Evolutionary conservation across 73 alveolate genomes (phyloP), one percentile per base, ranked within the genome.

Genomic region (Tetrahymena elliotti): DNA sequence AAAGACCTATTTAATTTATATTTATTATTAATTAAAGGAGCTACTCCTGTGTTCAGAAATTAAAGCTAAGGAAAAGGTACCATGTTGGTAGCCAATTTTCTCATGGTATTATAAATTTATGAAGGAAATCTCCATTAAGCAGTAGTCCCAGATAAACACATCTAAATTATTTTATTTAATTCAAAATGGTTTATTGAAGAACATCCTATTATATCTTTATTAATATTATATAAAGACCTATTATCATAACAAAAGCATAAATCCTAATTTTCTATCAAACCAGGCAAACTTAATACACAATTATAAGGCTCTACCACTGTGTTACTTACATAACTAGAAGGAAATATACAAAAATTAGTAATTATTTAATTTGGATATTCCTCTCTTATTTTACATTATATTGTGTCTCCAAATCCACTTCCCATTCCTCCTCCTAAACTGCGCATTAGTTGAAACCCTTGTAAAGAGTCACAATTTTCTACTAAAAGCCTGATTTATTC

Each of bases 381-480:
- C 95, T 98, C 99, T 15, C 98, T 97, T 82, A 98, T 84, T 83
- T 96, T 94, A 93, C 97, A 96, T 27, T 97, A 95, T 36, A 98
- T 95, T 94, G 93, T 95, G 47, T 98, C 93, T n/a, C 99, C 99
- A 13, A 98, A 94, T 4, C 99, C 99, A 52, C 99, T 96, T 0
- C 99, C 99, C 33, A 99, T 98, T 6, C 99, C 99, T 52, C 99
- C 99, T 37, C 99, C 99, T 16, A 98, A 95, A n/a, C 99, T 96
- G 94, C 98, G 99, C 40, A 97, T 83, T 54, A 98, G 95, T 93
- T 97, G 95, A 96, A 98, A 98, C 37, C 99, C 99, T 96, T 98
- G 97, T 4, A 98, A 97, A 38, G 97, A 95, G 95, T 98, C 99
- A 83, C 99, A 98, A 33, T 93, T 96, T 93, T 98, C 99, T 47